Base-by-base conservation (phyloP, 2,329 filamentous ascomycete genomes). In the Salinomyces thailandicus region DNA sequence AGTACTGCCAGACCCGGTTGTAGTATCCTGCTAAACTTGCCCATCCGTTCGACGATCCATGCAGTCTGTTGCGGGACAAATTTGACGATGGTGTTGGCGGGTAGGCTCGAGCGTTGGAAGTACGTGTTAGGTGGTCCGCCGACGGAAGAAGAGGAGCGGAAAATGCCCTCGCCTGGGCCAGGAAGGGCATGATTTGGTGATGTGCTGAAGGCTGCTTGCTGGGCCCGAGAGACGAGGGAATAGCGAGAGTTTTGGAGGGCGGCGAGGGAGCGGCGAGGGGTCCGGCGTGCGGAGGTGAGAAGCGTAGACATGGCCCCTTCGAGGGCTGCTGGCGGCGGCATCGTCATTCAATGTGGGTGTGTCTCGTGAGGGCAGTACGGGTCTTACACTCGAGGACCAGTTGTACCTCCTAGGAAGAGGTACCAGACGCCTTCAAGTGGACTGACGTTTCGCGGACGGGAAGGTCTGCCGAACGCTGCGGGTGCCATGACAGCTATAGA, bases 21-120 rank as follows among this genome's bases (percentile, higher is more conserved):
- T 34, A 98, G 69, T 54, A 98, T 95, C 42, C 87, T 76, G 65
- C 85, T 81, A 68, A 94, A 98, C 64, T 87, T 91, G 54, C 91
- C 91, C 91, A 98, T 98, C 57, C 91, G 87, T 74, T 98, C 91
- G 39, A 98, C 91, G 41, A 98, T 89, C 91, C 91, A 98, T 61
- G 91, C 91, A 52, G 89, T 96, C 69, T 98, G 91, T 65, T 98
- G 91, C n/a, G 91, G 91, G 28, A 98, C 91, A 63, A 96, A 98
- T 42, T 89, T 85, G 52, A 98, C 71, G 45, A 98, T 71, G 3
- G 91, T 98, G 65, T 98, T 98, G 50, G 87, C 84, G 18, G 91
- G 91, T 35, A 95, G 71, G 15, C 69, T 62, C 30, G 67, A 65
- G 31, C 69, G 64, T 41, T 61, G 58, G 43, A 62, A 62, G 50